Base-by-base conservation (phyloP, 1,284 basidiomycete species). In the Pseudozyma sp. region DNA sequence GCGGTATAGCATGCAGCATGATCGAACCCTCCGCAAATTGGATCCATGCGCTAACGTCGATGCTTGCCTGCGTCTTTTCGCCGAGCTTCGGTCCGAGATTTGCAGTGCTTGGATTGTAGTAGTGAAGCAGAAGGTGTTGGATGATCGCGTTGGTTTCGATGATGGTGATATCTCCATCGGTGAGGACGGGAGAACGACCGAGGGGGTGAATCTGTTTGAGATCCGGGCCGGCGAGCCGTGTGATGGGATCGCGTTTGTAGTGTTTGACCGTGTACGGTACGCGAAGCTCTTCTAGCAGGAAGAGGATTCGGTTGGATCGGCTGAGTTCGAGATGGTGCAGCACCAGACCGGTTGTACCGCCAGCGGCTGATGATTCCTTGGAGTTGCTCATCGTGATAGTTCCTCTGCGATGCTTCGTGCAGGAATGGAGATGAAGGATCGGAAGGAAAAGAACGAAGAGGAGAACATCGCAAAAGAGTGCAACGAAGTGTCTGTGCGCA, bases 71-170 rank as follows among this genome's bases (percentile, higher is more conserved):
- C 10, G 50, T 52, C 46, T 39, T 65, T 16, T 65, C 50, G 5
- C 60, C 61, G 5, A 68, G 19, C 14, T 39, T 40, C 1, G 70
- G 70, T 3, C 66, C 70, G 8, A 64, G 51, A 5, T n/a, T 3
- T 7, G 65, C 70, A 0, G 39, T 24, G 1, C 24, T 3, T 0
- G 70, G 51, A 29, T 73, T 54, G 40, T 68, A 73, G 43, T 73
- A 68, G 54, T 73, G 70, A 19, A 35, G 47, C 14, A 73, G 24
- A 2, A 73, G 57, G 35, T 73, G 57, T 11, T 52, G 24, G 48
- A 67, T 54, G 70, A 73, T 73, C 8, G 62, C 57, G 24, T 62
- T 68, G 2, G 65, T 65, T 19, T 73, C 70, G 53, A 65, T 65
- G 35, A 73, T 65, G 31, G 61, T 68, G 3, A 73, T 42, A 0